These are phyloP conservation scores for Zygoascus ofunaensis DNA, from an alignment of 805 yeast genomes.

Conservation along the genomic window DNA sequence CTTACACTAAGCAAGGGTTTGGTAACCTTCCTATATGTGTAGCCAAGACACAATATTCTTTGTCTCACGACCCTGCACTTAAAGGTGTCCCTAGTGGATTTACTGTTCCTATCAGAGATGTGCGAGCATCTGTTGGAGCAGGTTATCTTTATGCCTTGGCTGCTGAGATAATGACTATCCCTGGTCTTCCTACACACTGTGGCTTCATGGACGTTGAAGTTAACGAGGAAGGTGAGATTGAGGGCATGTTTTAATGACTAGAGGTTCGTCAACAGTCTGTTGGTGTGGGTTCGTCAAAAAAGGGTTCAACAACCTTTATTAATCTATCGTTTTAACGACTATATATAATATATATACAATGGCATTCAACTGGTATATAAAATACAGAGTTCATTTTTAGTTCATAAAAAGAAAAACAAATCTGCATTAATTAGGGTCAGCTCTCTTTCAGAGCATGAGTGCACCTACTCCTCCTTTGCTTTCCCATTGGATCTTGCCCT, in stretches of 20 bases:
- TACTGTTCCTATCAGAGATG: slow-evolving; percentile 88
- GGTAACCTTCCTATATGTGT: slow-evolving; percentile 89
- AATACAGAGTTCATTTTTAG: no score
- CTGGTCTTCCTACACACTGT: slow-evolving; percentile 92
- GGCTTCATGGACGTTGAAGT: slow-evolving; percentile 98
- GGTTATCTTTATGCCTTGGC: slow-evolving; percentile 95
- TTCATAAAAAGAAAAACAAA: not conserved
- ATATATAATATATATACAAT: not conserved
- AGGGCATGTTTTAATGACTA: slow-evolving; percentile 63
- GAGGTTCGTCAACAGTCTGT: slow-evolving; percentile 2
- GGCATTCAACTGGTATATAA: slow-evolving; percentile 4
- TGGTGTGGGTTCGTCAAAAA: no score
- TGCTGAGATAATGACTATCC: slow-evolving; percentile 94
- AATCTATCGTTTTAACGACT: not conserved
- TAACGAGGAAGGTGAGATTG: slow-evolving; percentile 80
- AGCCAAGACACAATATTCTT: slow-evolving; percentile 94
- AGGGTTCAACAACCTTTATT: slow-evolving; percentile 3
- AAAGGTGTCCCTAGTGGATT: slow-evolving; percentile 95
- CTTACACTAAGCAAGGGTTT: slow-evolving; percentile 80
- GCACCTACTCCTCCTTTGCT: slow-evolving; percentile 80
- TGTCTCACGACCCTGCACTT: slow-evolving; percentile 86
- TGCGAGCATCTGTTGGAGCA: slow-evolving; percentile 91
- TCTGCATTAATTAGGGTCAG: not conserved
- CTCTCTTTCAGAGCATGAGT: slow-evolving; percentile 53
- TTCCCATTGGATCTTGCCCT: slow-evolving; percentile 43